Conservation (phyloP, 2,329 filamentous ascomycete genomes). For the Trichoderma endophyticum region DNA sequence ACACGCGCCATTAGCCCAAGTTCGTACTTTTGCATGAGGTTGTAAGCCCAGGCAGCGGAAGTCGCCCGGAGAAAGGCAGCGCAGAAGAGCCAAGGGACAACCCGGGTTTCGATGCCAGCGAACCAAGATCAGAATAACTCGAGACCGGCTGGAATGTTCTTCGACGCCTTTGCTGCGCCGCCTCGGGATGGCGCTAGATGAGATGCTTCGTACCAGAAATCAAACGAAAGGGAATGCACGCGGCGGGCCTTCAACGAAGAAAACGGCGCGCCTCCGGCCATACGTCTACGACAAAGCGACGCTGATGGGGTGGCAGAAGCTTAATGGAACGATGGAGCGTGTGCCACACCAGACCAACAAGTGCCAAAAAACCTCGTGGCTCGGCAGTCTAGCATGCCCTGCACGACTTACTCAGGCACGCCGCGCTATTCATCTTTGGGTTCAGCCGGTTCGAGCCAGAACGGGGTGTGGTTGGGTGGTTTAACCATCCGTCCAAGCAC, state of each 20-base stretch:
- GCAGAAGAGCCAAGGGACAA: neutral
- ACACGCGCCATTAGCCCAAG: neutral
- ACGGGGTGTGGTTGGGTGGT: neutral
- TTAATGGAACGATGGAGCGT: conserved; percentile 15
- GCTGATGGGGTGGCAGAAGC: conserved; percentile 18
- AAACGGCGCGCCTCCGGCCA: conserved; percentile 16
- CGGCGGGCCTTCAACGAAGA: conserved; percentile 2
- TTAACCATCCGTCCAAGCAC: neutral
- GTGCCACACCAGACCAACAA: conserved; percentile 14
- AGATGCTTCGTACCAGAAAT: neutral
- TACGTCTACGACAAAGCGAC: neutral
- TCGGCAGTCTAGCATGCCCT: conserved; percentile 15
- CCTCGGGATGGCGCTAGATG: neutral
- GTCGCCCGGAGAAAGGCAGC: neutral
- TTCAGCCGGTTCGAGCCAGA: neutral
- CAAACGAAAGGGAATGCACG: neutral
- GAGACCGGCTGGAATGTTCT: conserved; percentile 11
- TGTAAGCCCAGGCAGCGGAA: neutral
- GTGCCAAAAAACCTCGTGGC: conserved; percentile 18
- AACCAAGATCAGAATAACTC: neutral
- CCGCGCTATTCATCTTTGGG: conserved; percentile 11
- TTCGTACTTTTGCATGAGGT: neutral
- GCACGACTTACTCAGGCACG: conserved; percentile 20
- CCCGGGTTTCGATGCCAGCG: neutral
- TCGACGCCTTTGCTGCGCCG: neutral